These are phyloP conservation scores for Polytrichum formosum DNA, from an alignment of 225 moss, liverwort and hornwort genomes.

Conservation along the genomic window DNA sequence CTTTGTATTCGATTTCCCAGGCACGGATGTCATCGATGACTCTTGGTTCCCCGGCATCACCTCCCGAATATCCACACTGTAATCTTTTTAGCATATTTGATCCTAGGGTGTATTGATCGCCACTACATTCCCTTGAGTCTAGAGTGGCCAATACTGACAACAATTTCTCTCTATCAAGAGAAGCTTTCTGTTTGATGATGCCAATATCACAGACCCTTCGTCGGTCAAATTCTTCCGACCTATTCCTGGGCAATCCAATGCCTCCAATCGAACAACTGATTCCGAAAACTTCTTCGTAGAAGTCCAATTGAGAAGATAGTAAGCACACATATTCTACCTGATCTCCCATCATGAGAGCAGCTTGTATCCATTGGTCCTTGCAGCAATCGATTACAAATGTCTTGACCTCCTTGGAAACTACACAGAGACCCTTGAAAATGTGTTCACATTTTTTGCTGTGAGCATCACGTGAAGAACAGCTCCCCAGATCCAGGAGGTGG, in stretches of 20 bases:
- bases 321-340: neutral
- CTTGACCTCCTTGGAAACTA: neutral
- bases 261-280: neutral
- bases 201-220: neutral
- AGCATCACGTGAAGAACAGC: conserved; percentile 2
- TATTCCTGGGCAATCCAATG: neutral
- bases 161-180: neutral
- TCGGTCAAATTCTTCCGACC: neutral
- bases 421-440: neutral
- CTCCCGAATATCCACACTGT: neutral
- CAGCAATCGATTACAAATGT: neutral
- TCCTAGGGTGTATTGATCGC: neutral
- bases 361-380: neutral
- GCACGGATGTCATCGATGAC: neutral
- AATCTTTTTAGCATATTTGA: neutral
- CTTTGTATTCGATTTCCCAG: neutral
- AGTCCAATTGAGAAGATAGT: neutral
- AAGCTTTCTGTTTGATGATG: neutral
- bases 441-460: neutral
- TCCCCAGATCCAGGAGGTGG: neutral
- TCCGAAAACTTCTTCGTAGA: neutral
- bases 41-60: neutral
- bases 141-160: neutral
- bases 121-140: neutral
- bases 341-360: conserved; percentile 3